phyloP scores from a whole-genome alignment of 1,139 yeast species.

The Hansenula sp. region DNA sequence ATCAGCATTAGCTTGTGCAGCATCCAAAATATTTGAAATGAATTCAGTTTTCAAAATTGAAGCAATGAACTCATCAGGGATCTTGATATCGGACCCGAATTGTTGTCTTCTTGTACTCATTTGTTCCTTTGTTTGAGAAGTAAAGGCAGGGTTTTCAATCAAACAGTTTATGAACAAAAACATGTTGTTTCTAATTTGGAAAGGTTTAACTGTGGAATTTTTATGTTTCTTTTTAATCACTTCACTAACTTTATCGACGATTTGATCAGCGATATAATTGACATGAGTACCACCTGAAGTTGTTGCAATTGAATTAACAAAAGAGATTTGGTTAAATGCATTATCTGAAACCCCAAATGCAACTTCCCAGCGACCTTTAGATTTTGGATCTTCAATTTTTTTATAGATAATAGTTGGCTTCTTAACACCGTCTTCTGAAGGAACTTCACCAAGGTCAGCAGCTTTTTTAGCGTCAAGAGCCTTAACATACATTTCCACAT shows the following conservation, averaged over 20 bases:
- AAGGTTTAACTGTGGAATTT: constrained; percentile 76
- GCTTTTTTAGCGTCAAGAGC: constrained; percentile 46
- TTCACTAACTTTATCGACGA: constrained; percentile 71
- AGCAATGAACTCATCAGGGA: constrained; percentile 74
- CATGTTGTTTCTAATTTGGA: constrained; percentile 87
- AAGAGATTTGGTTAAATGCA: constrained; percentile 87
- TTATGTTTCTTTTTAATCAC: constrained; percentile 73
- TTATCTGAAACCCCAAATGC: constrained; percentile 96
- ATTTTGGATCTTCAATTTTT: constrained; percentile 52
- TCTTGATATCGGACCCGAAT: constrained; percentile 80
- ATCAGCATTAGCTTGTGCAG: constrained; percentile 85
- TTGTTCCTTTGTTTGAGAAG: constrained; percentile 97
- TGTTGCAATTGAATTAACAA: constrained; percentile 96
- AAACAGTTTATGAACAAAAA: constrained; percentile 88
- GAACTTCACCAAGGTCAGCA: constrained; percentile 26
- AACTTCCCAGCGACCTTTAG: constrained; percentile 85
- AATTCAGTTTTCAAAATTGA: constrained; percentile 76
- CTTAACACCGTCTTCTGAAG: constrained; percentile 30
- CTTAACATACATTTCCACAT: constrained; percentile 86
- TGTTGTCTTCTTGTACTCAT: constrained; percentile 84
- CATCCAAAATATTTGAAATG: constrained; percentile 75
- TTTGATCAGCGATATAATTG: constrained; percentile 79
- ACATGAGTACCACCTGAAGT: constrained; percentile 98
- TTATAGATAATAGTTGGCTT: constrained; percentile 78
- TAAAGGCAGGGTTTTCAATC: constrained; percentile 94